Evolutionary conservation across 257 asterid genomes (phyloP), one percentile per base, ranked within the genome.

Genomic region (Dorcoceras hygrometricum): DNA sequence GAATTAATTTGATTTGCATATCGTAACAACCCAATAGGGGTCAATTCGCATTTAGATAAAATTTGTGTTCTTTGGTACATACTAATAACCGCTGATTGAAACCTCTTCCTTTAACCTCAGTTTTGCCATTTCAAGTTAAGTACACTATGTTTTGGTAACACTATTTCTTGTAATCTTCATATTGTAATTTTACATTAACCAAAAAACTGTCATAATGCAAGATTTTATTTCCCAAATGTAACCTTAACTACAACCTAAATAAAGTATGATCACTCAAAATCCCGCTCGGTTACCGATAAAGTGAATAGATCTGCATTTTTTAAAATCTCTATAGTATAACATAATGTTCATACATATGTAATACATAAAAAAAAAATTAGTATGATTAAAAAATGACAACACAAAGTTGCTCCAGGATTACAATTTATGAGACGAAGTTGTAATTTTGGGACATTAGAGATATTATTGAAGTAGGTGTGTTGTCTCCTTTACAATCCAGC

Each of bases 401-500:
- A 2, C 11, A n/a, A n/a, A 36, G 48, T 9, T 36, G 0, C 18
- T 36, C 18, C 48, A 36, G 3, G 11, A 10, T 36, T 36, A 29
- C 4, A 36, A 36, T 10, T 11, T 36, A 11, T 2, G 11, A 36
- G 48, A 36, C 14, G 19, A 14, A 11, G 12, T 12, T 0, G 51
- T 43, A 14, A 12, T 43, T 43, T 43, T 43, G 6, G 51, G 51
- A 61, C 66, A 34, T 61, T 43, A 6, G 65, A 55, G 51, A 56
- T 22, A 43, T 12, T 22, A 61, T 28, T 43, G 31, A 74, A 63
- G 73, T 81, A 70, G 83, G 76, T 81, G 80, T 67, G 71, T 69
- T 76, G 86, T 83, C 79, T 77, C 34, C 71, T 79, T 68, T 50
- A 79, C 59, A 16, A 50, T 79, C 82, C 92, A 86, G 92, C 84